Evolutionary conservation across 2,329 filamentous ascomycete species (phyloP), one percentile per base, ranked within the genome.

Genomic region (Leptosphaerulina australis): DNA sequence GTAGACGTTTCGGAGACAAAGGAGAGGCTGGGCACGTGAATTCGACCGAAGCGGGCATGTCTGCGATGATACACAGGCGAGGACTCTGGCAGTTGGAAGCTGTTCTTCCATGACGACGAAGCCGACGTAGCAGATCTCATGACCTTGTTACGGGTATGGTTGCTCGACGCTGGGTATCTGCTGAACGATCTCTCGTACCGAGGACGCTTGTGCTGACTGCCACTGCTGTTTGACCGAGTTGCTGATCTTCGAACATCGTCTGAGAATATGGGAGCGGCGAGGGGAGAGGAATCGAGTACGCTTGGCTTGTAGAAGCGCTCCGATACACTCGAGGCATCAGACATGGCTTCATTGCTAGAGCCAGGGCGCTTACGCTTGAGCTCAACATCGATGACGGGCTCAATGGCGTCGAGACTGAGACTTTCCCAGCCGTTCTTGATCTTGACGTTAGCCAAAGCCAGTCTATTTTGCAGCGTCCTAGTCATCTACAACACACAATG

Each of bases 391-490:
- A 93, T 79, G 71, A 87, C 88, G 41, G 91, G 90, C 75, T 96
- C 91, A 76, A 96, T 90, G 55, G 81, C 86, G 71, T 91, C 90
- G 67, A 95, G 84, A 56, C 88, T 90, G 71, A 96, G 83, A 74
- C 94, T 90, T 75, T 97, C 88, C 87, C 91, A 95, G 71, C 92
- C 92, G 77, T 96, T 88, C 76, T 95, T 91, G 62, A 94, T 91
- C 78, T 97, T 97, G 83, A 97, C 94, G 75, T 95, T 94, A 71
- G 94, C 94, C 58, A 97, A 85, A 51, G 94, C 93, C 53, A 99
- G 85, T 58, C 93, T 90, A 78, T 96, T 91, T 77, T 97, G 91
- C 46, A 99, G 81, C 68, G 88, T 89, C 71, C 93, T 83, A 64
- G 92, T 94, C 79, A 99, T 96, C 94, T 97, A 70, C 37, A 52